A percentile compares a stretch with the other conserved stretches of the same genome.
phyloP scores from a whole-genome alignment of 2,329 filamentous ascomycete species.

The Sphaceloma murrayae region DNA sequence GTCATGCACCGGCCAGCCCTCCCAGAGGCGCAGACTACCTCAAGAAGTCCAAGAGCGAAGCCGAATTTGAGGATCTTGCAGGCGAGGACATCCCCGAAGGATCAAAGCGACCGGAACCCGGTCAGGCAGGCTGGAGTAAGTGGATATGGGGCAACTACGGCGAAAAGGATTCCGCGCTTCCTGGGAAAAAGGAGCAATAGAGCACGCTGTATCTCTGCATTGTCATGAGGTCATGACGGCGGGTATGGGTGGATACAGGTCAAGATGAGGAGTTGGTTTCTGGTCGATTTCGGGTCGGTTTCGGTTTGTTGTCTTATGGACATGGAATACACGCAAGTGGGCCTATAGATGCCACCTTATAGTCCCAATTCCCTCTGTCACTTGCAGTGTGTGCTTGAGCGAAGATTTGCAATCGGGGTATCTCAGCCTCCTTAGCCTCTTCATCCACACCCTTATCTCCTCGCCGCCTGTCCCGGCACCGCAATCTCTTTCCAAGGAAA shows the following conservation, averaged over 20 bases:
- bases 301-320: constrained; percentile 2
- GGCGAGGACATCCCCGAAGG: constrained; percentile 31
- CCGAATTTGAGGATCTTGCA: constrained; percentile 60
- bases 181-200: constrained; percentile 26
- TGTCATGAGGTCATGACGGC: constrained; percentile 11
- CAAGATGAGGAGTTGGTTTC: constrained; percentile 13
- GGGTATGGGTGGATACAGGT: not conserved
- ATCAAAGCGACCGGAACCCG: constrained; percentile 22
- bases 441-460: not conserved
- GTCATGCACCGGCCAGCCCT: constrained; percentile 20
- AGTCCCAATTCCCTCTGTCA: not conserved
- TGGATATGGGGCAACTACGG: constrained; percentile 32
- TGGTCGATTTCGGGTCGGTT: constrained; percentile 4
- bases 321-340: not conserved
- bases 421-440: too few relatives aligned
- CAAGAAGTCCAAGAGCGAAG: constrained; percentile 74
- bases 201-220: constrained; percentile 3
- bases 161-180: constrained; percentile 28
- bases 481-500: constrained; percentile 51
- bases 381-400: not conserved
- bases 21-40: constrained; percentile 41
- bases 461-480: not conserved
- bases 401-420: constrained; percentile 1
- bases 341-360: not conserved
- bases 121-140: constrained; percentile 27